phyloP scores from a whole-genome alignment of 2,329 filamentous ascomycete species.

The Plenodomus tracheiphilus region DNA sequence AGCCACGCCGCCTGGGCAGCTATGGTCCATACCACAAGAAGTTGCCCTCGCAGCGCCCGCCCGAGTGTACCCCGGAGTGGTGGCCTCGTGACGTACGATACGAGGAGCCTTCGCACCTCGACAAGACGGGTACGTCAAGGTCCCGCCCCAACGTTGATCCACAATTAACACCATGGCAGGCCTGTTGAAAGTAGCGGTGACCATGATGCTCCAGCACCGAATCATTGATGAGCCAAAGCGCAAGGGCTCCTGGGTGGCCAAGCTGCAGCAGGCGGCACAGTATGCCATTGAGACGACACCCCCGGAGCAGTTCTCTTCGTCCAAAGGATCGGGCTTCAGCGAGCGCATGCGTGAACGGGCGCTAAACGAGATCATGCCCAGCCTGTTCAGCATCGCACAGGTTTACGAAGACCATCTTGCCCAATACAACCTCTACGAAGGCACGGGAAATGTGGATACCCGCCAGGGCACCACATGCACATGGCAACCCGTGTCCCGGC shows the following conservation, averaged over 20 bases:
- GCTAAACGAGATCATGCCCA: conserved; percentile 27
- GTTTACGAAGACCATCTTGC: conserved; percentile 35
- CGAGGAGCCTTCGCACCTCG: conserved; percentile 39
- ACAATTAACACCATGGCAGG: conserved; percentile 18
- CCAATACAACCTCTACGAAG: conserved; percentile 29
- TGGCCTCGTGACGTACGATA: conserved; percentile 36
- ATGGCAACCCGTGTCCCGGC: conserved; percentile 27
- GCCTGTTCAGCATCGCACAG: conserved; percentile 33
- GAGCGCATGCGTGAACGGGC: conserved; percentile 32
- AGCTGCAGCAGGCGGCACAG: conserved; percentile 24
- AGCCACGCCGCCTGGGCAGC: conserved; percentile 26
- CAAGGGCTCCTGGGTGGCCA: conserved; percentile 26
- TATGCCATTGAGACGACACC: conserved; percentile 25
- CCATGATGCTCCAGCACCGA: conserved; percentile 37
- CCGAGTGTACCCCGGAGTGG: conserved; percentile 28
- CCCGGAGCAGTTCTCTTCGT: conserved; percentile 31
- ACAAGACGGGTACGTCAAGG: conserved; percentile 24
- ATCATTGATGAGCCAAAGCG: conserved; percentile 27
- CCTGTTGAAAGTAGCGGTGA: conserved; percentile 29
- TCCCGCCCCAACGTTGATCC: too few relatives aligned
- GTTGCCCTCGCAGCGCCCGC: conserved; percentile 12
- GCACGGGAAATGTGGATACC: conserved; percentile 19
- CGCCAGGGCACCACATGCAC: conserved; percentile 25
- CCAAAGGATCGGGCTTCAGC: conserved; percentile 25
- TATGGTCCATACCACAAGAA: conserved; percentile 33